Evolutionary conservation across 148 eudicot species (phyloP), one percentile per base, ranked within the genome.

Genomic region (Rhododendron vialii): DNA sequence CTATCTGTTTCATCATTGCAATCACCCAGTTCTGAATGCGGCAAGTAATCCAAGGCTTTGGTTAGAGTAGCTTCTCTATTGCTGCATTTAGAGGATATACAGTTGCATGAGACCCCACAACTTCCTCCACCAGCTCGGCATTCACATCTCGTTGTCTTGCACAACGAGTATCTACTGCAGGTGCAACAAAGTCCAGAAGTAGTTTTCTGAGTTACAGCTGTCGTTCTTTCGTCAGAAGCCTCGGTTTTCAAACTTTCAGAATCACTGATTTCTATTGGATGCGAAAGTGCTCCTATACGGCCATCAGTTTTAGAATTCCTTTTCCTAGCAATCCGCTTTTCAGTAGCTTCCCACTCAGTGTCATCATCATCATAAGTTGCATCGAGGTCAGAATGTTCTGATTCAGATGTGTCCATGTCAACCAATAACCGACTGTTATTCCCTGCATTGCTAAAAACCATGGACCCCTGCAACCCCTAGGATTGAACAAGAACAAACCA

Each of bases 331-430:
- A 83, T 85, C 38, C 86, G 86, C 59, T 43, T 89, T 24, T 79
- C 85, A 13, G 86, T 43, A 73, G 78, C 65, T 35, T 80, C 89
- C 84, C 82, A 87, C 36, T 86, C 91, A 2, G 86, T 41, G 43
- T 87, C 83, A 22, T 69, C 85, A 20, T 84, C 92, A 79, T 86
- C 88, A 47, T 89, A 92, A 33, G 63, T 89, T 5, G 84, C 88
- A 9, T 81, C 90, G 13, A 80, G 35, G 41, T 92, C 85, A n/a
- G 90, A 89, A 48, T 90, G 85, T 79, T 93, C 96, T 24, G 93
- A 90, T 0, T 94, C 98, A 81, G 96, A 94, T 45, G 92, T 94
- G 77, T 98, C 99, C 98, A 98, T 97, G 90, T 97, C 99, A 55
- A 93, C 98, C 71, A 90, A 75, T 65, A 89, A 50, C 85, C 93